A percentile compares a stretch with the other conserved stretches of the same genome.
These are phyloP conservation scores for Phytophthora hibernalis DNA, from an alignment of 352 stramenopile genomes.

Conservation along the genomic window DNA sequence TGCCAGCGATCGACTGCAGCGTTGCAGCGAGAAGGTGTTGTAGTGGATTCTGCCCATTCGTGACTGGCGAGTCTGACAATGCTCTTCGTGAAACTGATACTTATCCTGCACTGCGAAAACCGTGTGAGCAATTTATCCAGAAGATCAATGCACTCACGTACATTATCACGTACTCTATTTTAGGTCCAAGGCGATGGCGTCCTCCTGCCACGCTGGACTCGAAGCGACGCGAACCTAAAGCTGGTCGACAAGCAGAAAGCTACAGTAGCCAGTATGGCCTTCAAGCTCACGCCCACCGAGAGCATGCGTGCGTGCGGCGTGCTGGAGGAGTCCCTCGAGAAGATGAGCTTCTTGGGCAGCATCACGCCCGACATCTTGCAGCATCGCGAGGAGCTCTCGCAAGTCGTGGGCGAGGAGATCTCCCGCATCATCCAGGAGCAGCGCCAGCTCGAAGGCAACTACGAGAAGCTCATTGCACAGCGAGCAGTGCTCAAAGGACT, in stretches of 20 bases:
- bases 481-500: slow-evolving; percentile 89
- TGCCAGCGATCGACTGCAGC: slow-evolving; percentile 12
- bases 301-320: slow-evolving; percentile 78
- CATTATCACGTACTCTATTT: slow-evolving; percentile 22
- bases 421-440: slow-evolving; percentile 94
- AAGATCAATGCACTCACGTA: too few species aligned
- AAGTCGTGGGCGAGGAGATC: slow-evolving; percentile 94
- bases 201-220: slow-evolving; percentile 4
- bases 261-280: slow-evolving; percentile 42
- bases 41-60: slow-evolving; percentile 32
- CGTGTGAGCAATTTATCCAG: too few species aligned
- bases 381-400: slow-evolving; percentile 92
- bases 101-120: too few species aligned
- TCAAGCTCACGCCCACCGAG: slow-evolving; percentile 76
- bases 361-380: slow-evolving; percentile 93
- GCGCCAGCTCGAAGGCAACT: slow-evolving; percentile 83
- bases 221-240: slow-evolving; percentile 27
- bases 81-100: too few species aligned
- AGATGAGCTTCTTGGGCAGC: slow-evolving; percentile 90
- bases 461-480: slow-evolving; percentile 92
- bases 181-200: slow-evolving; percentile 1
- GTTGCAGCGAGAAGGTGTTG: slow-evolving; percentile 3
- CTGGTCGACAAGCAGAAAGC: neutral
- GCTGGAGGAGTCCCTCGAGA: slow-evolving; percentile 92
- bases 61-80: too few species aligned